Base-by-base conservation (phyloP, 192 early-diverging fungal species). In the Coemansia reversa region DNA sequence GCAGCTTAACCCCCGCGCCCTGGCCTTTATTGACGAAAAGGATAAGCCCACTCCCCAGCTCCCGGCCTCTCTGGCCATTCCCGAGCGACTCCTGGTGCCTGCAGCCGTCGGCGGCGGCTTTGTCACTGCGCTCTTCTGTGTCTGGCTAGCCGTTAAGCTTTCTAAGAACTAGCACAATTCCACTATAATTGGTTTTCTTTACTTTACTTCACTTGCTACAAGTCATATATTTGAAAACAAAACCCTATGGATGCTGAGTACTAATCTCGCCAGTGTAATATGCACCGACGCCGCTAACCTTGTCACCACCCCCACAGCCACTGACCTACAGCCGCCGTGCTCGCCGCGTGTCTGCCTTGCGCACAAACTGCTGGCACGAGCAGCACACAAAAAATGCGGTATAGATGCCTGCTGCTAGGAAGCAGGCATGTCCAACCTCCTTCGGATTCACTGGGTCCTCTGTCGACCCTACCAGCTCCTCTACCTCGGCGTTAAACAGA, bases 81-180 rank as follows among this genome's bases (percentile, higher is more conserved):
- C 82, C 2, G 82, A 80, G 28, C 67, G 67, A 57, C 67, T 71
- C 69, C 56, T 81, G 49, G 72, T 81, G 55, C 82, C 82, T 0
- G 69, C 82, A 3, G 82, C 82, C 35, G 57, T 81, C 24, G 82
- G 74, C 45, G 78, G 78, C 51, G 82, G 82, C 18, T 81, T 84
- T 58, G 69, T 75, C 55, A 74, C 82, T 5, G 82, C 82, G 5
- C 67, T 84, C 25, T 60, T 84, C 49, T 76, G 71, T 32, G 78
- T 84, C 4, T 76, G 75, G 70, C 71, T 84, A 48, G 74, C 75
- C 1, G 56, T 78, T 1, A 80, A 75, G 70, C 65, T 76, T 16
- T 74, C 82, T 63, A 84, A 78, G 74, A 81, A 72, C 69, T 81
- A 64, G 39, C 29, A 12, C 11, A 8, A 14, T 49, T 52, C 45